Conservation (phyloP, 2,329 filamentous ascomycete genomes). For the Clarireedia paspali region DNA sequence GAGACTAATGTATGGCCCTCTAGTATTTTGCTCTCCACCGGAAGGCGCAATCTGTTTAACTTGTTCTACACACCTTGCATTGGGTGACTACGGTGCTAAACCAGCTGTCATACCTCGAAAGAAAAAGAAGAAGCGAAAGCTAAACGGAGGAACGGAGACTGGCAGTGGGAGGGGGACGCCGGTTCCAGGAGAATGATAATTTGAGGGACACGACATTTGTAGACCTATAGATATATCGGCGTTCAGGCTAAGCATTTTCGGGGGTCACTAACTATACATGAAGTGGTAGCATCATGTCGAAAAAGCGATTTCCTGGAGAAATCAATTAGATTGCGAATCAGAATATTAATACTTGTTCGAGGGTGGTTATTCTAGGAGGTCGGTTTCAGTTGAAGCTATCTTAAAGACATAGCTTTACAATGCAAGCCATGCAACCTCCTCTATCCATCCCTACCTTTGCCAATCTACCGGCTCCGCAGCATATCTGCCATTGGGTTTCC, state of each 20-base stretch:
- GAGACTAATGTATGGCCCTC: not conserved
- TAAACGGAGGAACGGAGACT: slow-evolving; percentile 46
- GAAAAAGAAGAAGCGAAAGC: slow-evolving; percentile 71
- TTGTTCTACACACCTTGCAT: slow-evolving; percentile 69
- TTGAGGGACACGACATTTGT: not conserved
- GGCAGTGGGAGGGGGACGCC: slow-evolving; percentile 55
- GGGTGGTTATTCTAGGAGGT: slow-evolving; percentile 6
- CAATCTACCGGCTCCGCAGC: not conserved
- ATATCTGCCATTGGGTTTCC: slow-evolving; percentile 5
- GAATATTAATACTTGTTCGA: not conserved
- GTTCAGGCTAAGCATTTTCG: too few species aligned
- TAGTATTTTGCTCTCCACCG: slow-evolving; percentile 65
- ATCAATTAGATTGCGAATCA: not conserved
- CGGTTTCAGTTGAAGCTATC: not conserved
- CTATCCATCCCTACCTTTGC: not conserved
- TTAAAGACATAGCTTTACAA: slow-evolving; percentile 3
- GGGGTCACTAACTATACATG: too few species aligned
- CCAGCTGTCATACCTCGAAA: slow-evolving; percentile 66
- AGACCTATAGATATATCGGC: not conserved
- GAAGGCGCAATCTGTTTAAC: slow-evolving; percentile 67
- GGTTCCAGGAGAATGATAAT: slow-evolving; percentile 31
- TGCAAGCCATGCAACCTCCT: slow-evolving; percentile 6
- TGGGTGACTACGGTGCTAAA: slow-evolving; percentile 68
- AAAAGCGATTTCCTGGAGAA: too few species aligned
- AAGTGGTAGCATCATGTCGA: too few species aligned